Evolutionary conservation across 192 early-diverging fungal species (phyloP).

Genomic region (Coemansia asiatica): DNA sequence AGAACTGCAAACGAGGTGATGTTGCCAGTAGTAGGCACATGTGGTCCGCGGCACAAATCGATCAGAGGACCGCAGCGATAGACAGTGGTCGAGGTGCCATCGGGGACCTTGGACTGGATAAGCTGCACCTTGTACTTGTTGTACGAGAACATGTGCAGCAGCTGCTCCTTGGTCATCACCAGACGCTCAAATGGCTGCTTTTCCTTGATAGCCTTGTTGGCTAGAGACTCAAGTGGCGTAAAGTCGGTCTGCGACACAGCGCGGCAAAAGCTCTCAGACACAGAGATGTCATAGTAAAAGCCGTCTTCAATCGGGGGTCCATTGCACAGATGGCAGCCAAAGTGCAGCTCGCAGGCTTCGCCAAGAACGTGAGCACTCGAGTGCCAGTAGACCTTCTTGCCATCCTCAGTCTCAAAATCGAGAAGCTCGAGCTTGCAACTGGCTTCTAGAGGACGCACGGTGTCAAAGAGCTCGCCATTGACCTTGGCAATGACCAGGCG

Average conservation of each 20-base stretch:
- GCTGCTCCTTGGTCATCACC: constrained; percentile 80
- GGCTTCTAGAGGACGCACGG: constrained; percentile 80
- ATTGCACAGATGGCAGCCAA: constrained; percentile 96
- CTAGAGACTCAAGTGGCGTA: constrained; percentile 80
- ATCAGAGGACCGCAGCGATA: constrained; percentile 98
- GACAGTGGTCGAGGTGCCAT: constrained; percentile 92
- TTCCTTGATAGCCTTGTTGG: constrained; percentile 86
- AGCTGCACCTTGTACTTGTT: constrained; percentile 98
- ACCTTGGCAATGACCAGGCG: constrained; percentile 94
- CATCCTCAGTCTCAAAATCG: constrained; percentile 93
- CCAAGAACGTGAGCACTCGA: constrained; percentile 96
- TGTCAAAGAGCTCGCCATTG: constrained; percentile 86
- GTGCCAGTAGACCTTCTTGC: constrained; percentile 97
- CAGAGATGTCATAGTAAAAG: constrained; percentile 97
- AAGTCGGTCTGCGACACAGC: constrained; percentile 83
- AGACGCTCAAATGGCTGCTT: constrained; percentile 95
- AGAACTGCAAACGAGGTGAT: constrained; percentile 91
- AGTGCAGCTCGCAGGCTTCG: constrained; percentile 96
- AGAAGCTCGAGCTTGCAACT: constrained; percentile 82
- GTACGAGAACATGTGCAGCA: constrained; percentile 97
- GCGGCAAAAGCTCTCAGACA: constrained; percentile 62
- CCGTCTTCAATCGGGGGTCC: constrained; percentile 93
- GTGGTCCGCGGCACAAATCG: constrained; percentile 95
- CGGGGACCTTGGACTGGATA: constrained; percentile 88
- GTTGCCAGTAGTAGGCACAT: constrained; percentile 89